phyloP scores from a whole-genome alignment of 306 rosid genomes.

The Lupinus albus region DNA sequence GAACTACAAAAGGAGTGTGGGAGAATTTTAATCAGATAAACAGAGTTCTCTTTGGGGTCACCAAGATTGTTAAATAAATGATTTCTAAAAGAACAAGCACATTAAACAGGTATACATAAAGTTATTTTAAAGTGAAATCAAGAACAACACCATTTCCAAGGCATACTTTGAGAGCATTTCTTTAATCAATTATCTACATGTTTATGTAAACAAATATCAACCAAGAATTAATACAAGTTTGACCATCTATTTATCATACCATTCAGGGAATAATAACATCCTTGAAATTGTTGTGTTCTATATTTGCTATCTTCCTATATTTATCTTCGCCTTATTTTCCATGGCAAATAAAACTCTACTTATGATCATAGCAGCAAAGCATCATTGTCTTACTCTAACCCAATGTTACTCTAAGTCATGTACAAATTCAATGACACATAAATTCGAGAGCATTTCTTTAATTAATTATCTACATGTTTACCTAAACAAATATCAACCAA shows the following conservation, averaged over 20 bases:
- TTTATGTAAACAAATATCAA: background rate
- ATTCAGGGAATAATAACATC: too few relatives aligned
- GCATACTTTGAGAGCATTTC: background rate
- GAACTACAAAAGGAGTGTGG: background rate
- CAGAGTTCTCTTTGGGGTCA: slow-evolving; percentile 17
- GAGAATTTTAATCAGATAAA: slow-evolving; percentile 11
- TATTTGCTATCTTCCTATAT: too few relatives aligned
- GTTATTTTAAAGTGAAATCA: background rate
- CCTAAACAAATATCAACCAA: background rate
- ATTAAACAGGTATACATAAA: slow-evolving; percentile 3
- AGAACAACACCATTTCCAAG: background rate
- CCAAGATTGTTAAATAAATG: slow-evolving; percentile 10
- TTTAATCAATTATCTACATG: slow-evolving; percentile 1
- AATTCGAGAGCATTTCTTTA: slow-evolving; percentile 6
- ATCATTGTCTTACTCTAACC: too few relatives aligned
- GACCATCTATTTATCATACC: background rate
- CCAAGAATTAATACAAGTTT: background rate
- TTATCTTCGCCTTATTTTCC: too few relatives aligned
- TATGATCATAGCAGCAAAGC: too few relatives aligned
- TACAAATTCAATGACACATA: too few relatives aligned
- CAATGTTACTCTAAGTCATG: too few relatives aligned
- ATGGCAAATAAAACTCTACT: too few relatives aligned
- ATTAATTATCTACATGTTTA: slow-evolving; percentile 5
- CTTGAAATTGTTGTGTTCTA: too few relatives aligned
- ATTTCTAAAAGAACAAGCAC: background rate